Evolutionary conservation across 805 yeast species (phyloP).

Genomic region (Hanseniaspora meyeri): DNA sequence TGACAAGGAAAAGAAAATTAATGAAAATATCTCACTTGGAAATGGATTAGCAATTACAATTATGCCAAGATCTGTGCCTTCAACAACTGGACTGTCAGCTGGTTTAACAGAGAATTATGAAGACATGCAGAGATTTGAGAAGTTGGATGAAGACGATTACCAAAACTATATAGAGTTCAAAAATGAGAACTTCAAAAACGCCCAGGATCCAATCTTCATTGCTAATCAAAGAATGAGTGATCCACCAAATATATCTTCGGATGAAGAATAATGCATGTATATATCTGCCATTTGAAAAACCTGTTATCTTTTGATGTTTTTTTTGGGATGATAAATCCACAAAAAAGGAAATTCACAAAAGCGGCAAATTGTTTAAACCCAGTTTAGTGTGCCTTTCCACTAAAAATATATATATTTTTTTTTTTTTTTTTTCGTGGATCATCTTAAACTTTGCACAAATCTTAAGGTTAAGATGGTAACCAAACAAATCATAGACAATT

Average conservation of each 20-base stretch:
- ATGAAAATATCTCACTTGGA: constrained; percentile 4
- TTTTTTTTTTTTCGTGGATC: not conserved
- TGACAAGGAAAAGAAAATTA: not conserved
- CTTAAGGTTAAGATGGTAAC: not conserved
- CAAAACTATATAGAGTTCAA: not conserved
- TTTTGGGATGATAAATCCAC: not conserved
- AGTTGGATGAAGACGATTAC: not conserved
- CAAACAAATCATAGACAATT: not conserved
- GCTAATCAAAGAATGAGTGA: constrained; percentile 2
- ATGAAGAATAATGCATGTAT: not conserved
- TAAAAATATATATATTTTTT: not conserved
- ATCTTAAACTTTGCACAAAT: not conserved
- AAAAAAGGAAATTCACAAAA: not conserved
- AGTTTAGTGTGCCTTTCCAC: not conserved
- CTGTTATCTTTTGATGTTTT: not conserved
- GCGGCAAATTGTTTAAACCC: not conserved
- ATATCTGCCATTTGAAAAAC: not conserved
- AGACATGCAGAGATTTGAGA: not conserved
- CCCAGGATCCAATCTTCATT: constrained; percentile 4
- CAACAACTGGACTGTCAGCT: constrained; percentile 4
- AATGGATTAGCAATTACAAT: constrained; percentile 6
- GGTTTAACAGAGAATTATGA: not conserved
- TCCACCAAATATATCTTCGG: constrained; percentile 9
- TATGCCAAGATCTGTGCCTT: constrained; percentile 10
- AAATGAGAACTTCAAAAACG: not conserved